phyloP scores from a whole-genome alignment of 2,329 filamentous ascomycete genomes.

The Claviceps fusiformis region DNA sequence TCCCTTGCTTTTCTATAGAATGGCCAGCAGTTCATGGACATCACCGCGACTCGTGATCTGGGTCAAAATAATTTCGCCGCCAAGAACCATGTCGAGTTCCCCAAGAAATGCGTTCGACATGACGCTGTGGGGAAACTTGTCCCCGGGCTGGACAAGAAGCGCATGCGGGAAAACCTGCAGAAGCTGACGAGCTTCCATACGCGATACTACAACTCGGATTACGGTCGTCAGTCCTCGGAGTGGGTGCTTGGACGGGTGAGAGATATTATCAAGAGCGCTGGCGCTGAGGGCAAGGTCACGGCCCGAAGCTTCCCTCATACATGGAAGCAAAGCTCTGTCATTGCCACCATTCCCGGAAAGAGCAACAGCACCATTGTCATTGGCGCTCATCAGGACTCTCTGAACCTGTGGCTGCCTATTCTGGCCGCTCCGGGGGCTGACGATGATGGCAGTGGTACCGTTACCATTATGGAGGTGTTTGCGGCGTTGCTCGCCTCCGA shows the following conservation, averaged over 20 bases:
- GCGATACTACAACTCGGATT: constrained; percentile 66
- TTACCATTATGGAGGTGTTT: constrained; percentile 88
- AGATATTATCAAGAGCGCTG: constrained; percentile 55
- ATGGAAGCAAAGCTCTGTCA: constrained; percentile 85
- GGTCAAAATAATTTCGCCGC: constrained; percentile 31
- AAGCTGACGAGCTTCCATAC: constrained; percentile 69
- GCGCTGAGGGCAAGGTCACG: constrained; percentile 53
- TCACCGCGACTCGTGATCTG: constrained; percentile 56
- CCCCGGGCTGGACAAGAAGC: constrained; percentile 54
- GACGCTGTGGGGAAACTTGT: constrained; percentile 54
- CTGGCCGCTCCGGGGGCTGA: constrained; percentile 86
- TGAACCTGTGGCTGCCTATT: constrained; percentile 80
- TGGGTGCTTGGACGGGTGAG: constrained; percentile 73
- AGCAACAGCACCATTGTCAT: constrained; percentile 76
- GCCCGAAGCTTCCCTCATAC: constrained; percentile 65
- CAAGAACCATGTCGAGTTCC: constrained; percentile 40
- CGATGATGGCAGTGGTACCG: constrained; percentile 83
- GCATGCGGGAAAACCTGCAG: constrained; percentile 67
- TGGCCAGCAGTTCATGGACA: constrained; percentile 86
- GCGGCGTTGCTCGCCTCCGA: constrained; percentile 64
- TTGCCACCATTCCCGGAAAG: constrained; percentile 79
- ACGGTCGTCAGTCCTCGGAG: constrained; percentile 69
- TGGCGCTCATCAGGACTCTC: constrained; percentile 87
- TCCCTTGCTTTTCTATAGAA: constrained; percentile 36
- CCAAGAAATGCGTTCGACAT: constrained; percentile 50